These are phyloP conservation scores for Boechera retrofracta DNA, from an alignment of 345 rosid genomes.

Conservation along the genomic window DNA sequence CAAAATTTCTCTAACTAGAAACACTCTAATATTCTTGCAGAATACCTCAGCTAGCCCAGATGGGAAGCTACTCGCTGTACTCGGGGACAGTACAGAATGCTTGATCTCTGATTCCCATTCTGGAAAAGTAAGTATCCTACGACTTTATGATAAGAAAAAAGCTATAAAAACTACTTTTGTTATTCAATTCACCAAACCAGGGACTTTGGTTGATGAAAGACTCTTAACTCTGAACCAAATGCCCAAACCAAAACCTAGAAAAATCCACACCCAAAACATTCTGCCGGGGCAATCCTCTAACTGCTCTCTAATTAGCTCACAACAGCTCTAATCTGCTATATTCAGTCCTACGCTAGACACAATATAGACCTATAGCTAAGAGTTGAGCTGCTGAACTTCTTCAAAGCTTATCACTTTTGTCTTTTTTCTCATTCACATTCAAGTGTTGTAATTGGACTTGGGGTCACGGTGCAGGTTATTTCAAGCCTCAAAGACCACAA, in stretches of 20 bases:
- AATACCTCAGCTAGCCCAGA: constrained; percentile 71
- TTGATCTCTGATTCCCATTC: constrained; percentile 72
- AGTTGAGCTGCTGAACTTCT: neutral
- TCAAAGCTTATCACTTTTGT: neutral
- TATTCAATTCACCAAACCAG: neutral
- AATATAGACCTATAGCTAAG: neutral
- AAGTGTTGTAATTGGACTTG: neutral
- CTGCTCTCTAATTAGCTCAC: neutral
- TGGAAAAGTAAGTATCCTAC: constrained; percentile 56
- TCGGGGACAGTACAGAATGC: constrained; percentile 76
- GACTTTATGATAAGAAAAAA: neutral
- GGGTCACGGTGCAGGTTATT: constrained; percentile 42
- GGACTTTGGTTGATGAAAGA: neutral
- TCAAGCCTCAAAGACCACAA: constrained; percentile 67
- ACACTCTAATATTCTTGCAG: constrained; percentile 42
- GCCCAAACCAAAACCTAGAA: neutral
- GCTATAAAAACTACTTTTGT: neutral
- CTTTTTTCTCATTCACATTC: neutral
- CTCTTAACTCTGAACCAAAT: neutral
- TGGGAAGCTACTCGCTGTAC: constrained; percentile 68
- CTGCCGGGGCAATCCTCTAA: neutral
- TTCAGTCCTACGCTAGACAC: neutral
- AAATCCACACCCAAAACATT: neutral
- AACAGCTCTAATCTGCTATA: neutral
- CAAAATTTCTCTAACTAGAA: constrained; percentile 4